Conservation (phyloP, 2,329 filamentous ascomycete species). For the Aspergillus felis region DNA sequence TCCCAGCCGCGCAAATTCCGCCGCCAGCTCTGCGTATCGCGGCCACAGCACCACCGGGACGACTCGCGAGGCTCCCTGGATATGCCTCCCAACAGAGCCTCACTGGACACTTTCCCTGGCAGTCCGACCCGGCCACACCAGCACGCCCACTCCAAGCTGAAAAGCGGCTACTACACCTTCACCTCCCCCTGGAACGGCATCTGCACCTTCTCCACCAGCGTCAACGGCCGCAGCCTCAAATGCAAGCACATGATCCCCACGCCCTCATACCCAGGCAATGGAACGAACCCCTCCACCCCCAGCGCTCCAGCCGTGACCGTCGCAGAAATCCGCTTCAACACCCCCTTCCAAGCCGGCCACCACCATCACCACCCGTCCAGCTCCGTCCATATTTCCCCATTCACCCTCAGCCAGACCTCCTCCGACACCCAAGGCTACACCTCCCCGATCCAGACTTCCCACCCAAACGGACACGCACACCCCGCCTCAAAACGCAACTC, state of each 20-base stretch:
- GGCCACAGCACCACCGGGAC: constrained; percentile 16
- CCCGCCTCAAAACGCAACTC: constrained; percentile 27
- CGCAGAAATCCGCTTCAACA: constrained; percentile 86
- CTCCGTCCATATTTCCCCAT: constrained; percentile 20
- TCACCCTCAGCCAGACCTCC: constrained; percentile 18
- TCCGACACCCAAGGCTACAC: constrained; percentile 3
- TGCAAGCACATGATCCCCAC: constrained; percentile 66
- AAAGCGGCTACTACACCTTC: constrained; percentile 63
- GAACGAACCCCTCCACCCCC: constrained; percentile 1
- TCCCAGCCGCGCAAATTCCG: constrained; percentile 27
- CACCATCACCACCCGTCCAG: constrained; percentile 22
- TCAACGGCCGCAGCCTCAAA: constrained; percentile 68
- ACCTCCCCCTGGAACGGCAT: constrained; percentile 79
- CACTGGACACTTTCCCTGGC: constrained; percentile 12
- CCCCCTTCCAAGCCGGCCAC: constrained; percentile 55
- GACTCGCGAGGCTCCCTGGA: constrained; percentile 18
- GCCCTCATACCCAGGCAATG: constrained; percentile 18
- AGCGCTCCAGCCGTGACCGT: constrained; percentile 49
- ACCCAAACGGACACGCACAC: neutral
- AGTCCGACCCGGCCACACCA: constrained; percentile 13
- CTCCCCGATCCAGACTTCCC: neutral
- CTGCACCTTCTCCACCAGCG: constrained; percentile 79
- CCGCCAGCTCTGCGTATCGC: constrained; percentile 31
- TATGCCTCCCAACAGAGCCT: constrained; percentile 11
- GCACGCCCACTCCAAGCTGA: constrained; percentile 24